Evolutionary conservation across 139 green algal species (phyloP), one percentile per base, ranked within the genome.

Genomic region (Trebouxia sp.): DNA sequence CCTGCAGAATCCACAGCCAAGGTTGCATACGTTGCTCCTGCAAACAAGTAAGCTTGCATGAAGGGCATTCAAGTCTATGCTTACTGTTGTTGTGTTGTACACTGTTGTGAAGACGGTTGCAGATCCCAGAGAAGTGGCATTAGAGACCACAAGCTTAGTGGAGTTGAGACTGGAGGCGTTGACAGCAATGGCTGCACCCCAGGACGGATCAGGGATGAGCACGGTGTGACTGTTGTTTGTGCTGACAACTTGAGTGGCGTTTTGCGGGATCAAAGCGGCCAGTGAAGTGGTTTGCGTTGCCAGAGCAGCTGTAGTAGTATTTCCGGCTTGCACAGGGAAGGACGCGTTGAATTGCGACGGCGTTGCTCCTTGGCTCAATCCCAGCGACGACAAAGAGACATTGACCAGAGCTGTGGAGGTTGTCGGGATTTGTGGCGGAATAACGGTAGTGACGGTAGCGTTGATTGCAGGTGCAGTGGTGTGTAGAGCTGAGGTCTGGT

Each of bases 401-500:
- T 72, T 72, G 9, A 4, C 20, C 6, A 72, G 30, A 0, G 26
- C 35, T 35, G 32, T 11, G 1, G 32, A 30, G 24, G 62, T n/a
- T 20, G 8, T 12, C 1, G 28, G 11, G 8, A 15, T 12, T 14
- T 45, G 12, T 43, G 62, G 62, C 28, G 62, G 62, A 14, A 45
- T 45, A 15, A 72, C 62, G 6, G 62, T 45, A 14, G 20, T 26
- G 0, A 72, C 11, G 7, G 62, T 42, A 45, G 62, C 62, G 32
- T 72, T 72, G 37, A 37, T 35, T 42, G 62, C 62, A 72, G 62
- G 62, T n/a, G 62, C 62, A 28, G 62, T 45, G n/a, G 62, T 72
- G 35, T 72, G 42, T 32, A 43, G 12, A 24, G 1, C 24, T 43
- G 32, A 35, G 12, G n/a, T 14, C 55, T 24, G 35, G 22, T 0